Evolutionary conservation across 768 basidiomycete species (phyloP), one percentile per base, ranked within the genome.

Genomic region (Podaxis mareebaensis): DNA sequence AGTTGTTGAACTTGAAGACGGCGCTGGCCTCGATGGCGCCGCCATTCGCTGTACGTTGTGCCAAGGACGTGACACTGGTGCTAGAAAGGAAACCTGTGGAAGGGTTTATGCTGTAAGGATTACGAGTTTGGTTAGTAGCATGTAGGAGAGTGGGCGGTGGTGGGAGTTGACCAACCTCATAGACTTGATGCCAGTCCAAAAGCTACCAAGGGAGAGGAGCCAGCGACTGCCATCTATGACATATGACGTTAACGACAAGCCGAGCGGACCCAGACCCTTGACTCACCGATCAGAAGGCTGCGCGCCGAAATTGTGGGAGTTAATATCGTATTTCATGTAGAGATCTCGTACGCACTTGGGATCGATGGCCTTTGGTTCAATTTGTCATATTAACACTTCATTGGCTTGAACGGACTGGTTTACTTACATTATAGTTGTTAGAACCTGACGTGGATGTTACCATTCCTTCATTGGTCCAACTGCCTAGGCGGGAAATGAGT

Each of bases 151-250:
- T 40, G 1, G 20, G 24, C 2, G 20, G 15, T 59, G 13, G 61
- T 33, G 11, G 10, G 28, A 28, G 11, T n/a, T 13, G 40, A 67
- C 70, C 33, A 17, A 75, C 75, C 58, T 67, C 64, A 74, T 68
- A 60, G 75, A 67, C 64, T 84, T 82, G 67, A 85, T 85, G 10
- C 84, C 84, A 6, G 77, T 80, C 84, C 84, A 85, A 74, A 79
- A 85, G 63, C 81, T 83, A 22, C 85, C 85, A 5, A 85, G 72
- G 17, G 81, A 78, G 12, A 86, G 76, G 56, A 73, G 76, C 84
- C 82, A 84, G 55, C 74, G 76, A 63, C 77, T 73, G 39, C 73
- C 74, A 58, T 79, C 81, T 76, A 64, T 28, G 39, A 4, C 2
- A 46, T 66, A 49, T 4, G 39, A 59, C 12, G 49, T 51, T 3